A percentile compares a stretch with the other conserved stretches of the same genome.
These are phyloP conservation scores for Narthecium ossifragum DNA, from an alignment of 106 monocot species.

Conservation along the genomic window DNA sequence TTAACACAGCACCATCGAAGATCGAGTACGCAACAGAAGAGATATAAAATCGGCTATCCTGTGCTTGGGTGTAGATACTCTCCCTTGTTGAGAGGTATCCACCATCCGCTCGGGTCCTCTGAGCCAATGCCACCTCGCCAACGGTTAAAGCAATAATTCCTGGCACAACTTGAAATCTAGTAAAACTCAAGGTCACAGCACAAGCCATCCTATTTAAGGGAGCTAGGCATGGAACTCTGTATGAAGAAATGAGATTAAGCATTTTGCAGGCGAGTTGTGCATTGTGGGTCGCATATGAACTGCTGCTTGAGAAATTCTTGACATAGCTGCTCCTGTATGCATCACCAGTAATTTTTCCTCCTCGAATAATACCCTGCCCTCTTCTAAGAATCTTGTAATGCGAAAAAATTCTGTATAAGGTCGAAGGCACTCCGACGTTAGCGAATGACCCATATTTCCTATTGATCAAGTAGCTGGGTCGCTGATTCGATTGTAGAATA, in stretches of 20 bases:
- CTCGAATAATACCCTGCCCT: constrained; percentile 4
- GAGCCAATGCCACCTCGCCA: constrained; percentile 44
- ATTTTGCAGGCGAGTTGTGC: constrained; percentile 48
- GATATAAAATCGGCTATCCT: constrained; percentile 36
- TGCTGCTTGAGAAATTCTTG: constrained; percentile 18
- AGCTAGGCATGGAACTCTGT: constrained; percentile 11
- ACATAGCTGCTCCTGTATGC: constrained; percentile 5
- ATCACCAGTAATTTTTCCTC: constrained; percentile 7
- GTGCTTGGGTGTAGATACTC: constrained; percentile 31
- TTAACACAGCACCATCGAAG: constrained; percentile 48
- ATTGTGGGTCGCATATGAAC: constrained; percentile 7
- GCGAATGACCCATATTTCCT: constrained; percentile 27
- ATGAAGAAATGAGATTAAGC: constrained; percentile 21
- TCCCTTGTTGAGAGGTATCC: constrained; percentile 32
- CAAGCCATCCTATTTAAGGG: constrained; percentile 32
- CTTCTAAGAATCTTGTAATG: constrained; percentile 16
- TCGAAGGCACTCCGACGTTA: constrained; percentile 14
- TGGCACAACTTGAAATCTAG: constrained; percentile 53
- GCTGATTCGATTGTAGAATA: constrained; percentile 25
- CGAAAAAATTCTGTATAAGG: constrained; percentile 28
- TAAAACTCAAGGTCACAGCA: constrained; percentile 50
- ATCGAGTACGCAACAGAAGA: constrained; percentile 34
- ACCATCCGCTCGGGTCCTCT: constrained; percentile 47
- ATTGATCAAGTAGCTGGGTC: constrained; percentile 5
- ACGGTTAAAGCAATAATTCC: constrained; percentile 41